phyloP scores from a whole-genome alignment of 441 rosid species.

The Manihot esculenta region DNA sequence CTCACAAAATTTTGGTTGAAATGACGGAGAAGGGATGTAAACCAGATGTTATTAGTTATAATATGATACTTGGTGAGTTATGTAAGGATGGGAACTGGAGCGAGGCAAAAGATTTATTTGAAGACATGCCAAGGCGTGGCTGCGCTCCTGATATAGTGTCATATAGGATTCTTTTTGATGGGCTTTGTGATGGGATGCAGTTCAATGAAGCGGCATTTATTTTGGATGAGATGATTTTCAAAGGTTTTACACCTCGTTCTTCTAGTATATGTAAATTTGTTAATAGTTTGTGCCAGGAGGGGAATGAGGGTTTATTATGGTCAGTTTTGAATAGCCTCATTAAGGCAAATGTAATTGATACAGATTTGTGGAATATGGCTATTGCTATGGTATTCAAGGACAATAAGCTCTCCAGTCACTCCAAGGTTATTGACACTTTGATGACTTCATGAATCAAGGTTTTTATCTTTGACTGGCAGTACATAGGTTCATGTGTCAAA shows the following conservation, averaged over 20 bases:
- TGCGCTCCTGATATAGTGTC: slow-evolving; percentile 66
- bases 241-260: slow-evolving; percentile 55
- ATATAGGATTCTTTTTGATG: slow-evolving; percentile 68
- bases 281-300: slow-evolving; percentile 39
- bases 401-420: slow-evolving; percentile 6
- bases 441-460: slow-evolving; percentile 3
- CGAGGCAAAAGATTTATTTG: slow-evolving; percentile 63
- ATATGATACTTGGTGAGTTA: slow-evolving; percentile 53
- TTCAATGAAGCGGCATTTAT: slow-evolving; percentile 51
- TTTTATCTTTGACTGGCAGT: too few species aligned
- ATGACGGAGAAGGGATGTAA: slow-evolving; percentile 55
- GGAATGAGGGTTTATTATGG: slow-evolving; percentile 36
- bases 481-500: too few species aligned
- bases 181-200: slow-evolving; percentile 44
- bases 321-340: slow-evolving; percentile 41
- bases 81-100: slow-evolving; percentile 52
- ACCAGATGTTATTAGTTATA: slow-evolving; percentile 65
- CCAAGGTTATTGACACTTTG: slow-evolving; percentile 35
- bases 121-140: slow-evolving; percentile 78
- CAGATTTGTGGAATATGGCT: slow-evolving; percentile 42
- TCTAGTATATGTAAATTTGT: slow-evolving; percentile 39
- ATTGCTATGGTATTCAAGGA: slow-evolving; percentile 36
- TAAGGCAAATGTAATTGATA: slow-evolving; percentile 37
- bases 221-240: slow-evolving; percentile 81
- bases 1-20: slow-evolving; percentile 49